phyloP scores from a whole-genome alignment of 257 asterid genomes.

The Scutellaria galericulata region DNA sequence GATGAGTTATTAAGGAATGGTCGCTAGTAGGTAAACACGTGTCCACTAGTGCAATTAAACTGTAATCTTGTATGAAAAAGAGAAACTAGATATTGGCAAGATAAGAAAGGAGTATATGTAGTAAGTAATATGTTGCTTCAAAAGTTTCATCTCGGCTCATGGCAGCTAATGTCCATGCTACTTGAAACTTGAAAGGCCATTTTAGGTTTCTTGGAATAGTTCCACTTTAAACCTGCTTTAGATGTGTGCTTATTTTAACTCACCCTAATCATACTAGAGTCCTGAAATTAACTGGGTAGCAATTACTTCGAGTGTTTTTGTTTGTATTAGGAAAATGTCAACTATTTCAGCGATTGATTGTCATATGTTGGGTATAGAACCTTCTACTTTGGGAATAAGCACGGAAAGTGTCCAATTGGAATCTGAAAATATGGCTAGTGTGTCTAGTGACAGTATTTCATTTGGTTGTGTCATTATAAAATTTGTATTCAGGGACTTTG shows the following conservation, averaged over 20 bases:
- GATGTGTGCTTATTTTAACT: conserved; percentile 3
- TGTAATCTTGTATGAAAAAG: neutral
- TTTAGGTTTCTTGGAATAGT: neutral
- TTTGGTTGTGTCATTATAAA: too few relatives aligned
- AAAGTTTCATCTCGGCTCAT: neutral
- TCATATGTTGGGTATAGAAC: neutral
- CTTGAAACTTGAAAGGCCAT: neutral
- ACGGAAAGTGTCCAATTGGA: neutral
- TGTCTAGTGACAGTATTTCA: too few relatives aligned
- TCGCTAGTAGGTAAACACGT: neutral
- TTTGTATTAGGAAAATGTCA: neutral
- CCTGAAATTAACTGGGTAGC: neutral
- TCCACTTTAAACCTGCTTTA: neutral
- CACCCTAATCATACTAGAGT: neutral
- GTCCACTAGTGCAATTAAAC: neutral
- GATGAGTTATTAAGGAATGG: conserved; percentile 1
- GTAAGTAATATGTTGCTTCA: neutral
- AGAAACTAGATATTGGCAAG: neutral
- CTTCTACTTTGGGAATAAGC: neutral
- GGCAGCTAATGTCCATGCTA: neutral
- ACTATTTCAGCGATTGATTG: neutral
- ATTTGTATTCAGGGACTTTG: too few relatives aligned
- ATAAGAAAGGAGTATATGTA: neutral
- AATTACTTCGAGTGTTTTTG: conserved; percentile 9
- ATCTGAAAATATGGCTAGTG: neutral